A percentile compares a stretch with the other conserved stretches of the same genome.
phyloP scores from a whole-genome alignment of 345 rosid genomes.

The Aquilaria yunnanensis region DNA sequence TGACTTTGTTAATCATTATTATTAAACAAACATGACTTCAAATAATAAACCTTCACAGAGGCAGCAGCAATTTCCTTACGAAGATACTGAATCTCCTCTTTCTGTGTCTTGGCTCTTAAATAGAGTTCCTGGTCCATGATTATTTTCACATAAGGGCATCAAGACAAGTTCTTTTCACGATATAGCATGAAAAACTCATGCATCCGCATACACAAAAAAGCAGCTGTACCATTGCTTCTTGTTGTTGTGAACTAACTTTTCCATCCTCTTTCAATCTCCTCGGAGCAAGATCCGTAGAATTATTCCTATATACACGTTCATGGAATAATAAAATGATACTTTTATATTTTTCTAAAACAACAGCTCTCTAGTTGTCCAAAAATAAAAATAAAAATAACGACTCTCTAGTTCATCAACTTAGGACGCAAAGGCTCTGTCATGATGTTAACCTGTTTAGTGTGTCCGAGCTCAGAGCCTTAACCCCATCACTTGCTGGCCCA shows the following conservation, averaged over 20 bases:
- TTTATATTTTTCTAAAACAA: not conserved
- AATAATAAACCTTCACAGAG: conserved; percentile 49
- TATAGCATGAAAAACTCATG: conserved; percentile 4
- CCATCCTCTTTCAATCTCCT: conserved; percentile 36
- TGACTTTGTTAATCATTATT: not conserved
- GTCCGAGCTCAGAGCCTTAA: conserved; percentile 22
- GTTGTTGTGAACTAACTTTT: conserved; percentile 36
- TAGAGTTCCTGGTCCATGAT: conserved; percentile 48
- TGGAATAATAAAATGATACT: conserved; percentile 2
- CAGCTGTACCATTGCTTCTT: conserved; percentile 58
- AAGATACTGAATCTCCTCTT: conserved; percentile 70
- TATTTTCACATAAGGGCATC: conserved; percentile 16
- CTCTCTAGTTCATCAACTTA: no score
- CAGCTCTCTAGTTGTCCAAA: no score
- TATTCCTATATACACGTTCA: conserved; percentile 19
- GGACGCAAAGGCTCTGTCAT: not conserved
- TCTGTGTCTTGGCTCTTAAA: conserved; percentile 49
- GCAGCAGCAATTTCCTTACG: conserved; percentile 76
- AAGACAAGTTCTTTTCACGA: conserved; percentile 10
- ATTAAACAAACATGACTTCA: conserved; percentile 2
- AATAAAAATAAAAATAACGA: no score
- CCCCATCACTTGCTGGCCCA: conserved; percentile 17
- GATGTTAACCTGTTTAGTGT: conserved; percentile 27
- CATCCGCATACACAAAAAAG: conserved; percentile 10
- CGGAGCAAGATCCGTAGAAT: conserved; percentile 25